phyloP scores from a whole-genome alignment of 495 filamentous ascomycete species.

The Neurospora hispaniola region DNA sequence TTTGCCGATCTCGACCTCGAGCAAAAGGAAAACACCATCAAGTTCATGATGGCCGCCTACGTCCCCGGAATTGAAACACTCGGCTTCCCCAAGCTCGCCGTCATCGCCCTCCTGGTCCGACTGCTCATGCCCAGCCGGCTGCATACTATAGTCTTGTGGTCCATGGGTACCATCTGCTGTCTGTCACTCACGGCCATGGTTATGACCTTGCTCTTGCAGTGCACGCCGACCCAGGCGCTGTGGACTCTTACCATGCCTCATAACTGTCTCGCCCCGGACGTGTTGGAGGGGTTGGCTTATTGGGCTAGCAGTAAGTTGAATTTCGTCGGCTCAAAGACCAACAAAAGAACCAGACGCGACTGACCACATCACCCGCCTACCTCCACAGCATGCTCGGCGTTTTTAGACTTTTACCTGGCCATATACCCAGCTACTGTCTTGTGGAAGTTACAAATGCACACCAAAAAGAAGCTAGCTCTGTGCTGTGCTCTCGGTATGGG shows the following conservation, averaged over 20 bases:
- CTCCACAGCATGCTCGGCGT: conserved; percentile 1
- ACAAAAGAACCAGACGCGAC: neutral
- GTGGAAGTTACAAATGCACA: conserved; percentile 8
- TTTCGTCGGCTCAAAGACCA: neutral
- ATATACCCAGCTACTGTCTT: conserved; percentile 12
- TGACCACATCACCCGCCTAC: neutral
- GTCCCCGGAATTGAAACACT: conserved; percentile 32
- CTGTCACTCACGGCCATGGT: conserved; percentile 22
- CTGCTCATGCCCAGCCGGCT: conserved; percentile 24
- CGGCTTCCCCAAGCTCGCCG: conserved; percentile 34
- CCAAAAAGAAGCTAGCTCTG: conserved; percentile 19
- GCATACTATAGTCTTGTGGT: conserved; percentile 27
- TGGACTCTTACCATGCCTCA: conserved; percentile 28
- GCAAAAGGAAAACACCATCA: conserved; percentile 17
- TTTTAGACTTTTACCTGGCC: conserved; percentile 21
- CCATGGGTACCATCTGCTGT: conserved; percentile 17
- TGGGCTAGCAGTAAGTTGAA: neutral
- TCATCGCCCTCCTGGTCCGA: conserved; percentile 28
- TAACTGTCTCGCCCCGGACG: neutral
- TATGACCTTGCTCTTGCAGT: conserved; percentile 32
- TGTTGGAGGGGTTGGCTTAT: neutral
- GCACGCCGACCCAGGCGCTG: conserved; percentile 28
- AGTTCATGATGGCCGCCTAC: conserved; percentile 29
- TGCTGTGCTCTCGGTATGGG: conserved; percentile 15
- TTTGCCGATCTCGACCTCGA: conserved; percentile 12